Conservation (phyloP, 1,284 basidiomycete genomes). For the Volvariella volvacea region DNA sequence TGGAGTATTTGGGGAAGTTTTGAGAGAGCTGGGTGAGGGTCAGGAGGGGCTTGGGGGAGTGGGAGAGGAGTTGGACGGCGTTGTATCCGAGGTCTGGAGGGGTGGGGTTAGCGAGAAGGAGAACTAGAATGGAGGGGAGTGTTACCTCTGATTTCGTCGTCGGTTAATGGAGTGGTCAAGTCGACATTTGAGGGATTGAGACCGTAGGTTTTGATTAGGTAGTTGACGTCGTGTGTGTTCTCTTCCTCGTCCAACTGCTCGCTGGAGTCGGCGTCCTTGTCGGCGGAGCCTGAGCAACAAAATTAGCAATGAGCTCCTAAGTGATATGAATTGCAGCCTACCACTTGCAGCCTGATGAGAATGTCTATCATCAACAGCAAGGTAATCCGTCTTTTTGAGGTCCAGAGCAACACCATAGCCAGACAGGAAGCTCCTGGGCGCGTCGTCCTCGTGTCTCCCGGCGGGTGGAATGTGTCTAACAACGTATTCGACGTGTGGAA, state of each 20-base stretch:
- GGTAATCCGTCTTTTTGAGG: conserved; percentile 96
- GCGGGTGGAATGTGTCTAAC: conserved; percentile 59
- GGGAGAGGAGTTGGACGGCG: conserved; percentile 66
- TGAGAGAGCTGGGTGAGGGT: conserved; percentile 72
- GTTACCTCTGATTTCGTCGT: conserved; percentile 54
- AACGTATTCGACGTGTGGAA: conserved; percentile 61
- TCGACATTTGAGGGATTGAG: conserved; percentile 31
- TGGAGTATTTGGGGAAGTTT: conserved; percentile 83
- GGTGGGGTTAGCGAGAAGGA: conserved; percentile 1
- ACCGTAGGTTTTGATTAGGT: no score
- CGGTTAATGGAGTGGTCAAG: conserved; percentile 50
- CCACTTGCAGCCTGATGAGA: conserved; percentile 15
- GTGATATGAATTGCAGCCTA: no score
- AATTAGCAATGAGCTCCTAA: no score
- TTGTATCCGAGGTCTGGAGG: conserved; percentile 65
- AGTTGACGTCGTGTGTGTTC: no score
- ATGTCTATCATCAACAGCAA: conserved; percentile 83
- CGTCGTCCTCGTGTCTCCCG: conserved; percentile 9
- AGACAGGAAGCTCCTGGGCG: conserved; percentile 52
- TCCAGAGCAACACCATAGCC: conserved; percentile 92
- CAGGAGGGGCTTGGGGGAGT: conserved; percentile 49
- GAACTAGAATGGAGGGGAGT: conserved; percentile 8
- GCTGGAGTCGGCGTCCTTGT: no score
- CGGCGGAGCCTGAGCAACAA: no score
- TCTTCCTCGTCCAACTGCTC: no score